phyloP scores from a whole-genome alignment of 208 protist genomes.

The Acanthamoeba sp. region DNA sequence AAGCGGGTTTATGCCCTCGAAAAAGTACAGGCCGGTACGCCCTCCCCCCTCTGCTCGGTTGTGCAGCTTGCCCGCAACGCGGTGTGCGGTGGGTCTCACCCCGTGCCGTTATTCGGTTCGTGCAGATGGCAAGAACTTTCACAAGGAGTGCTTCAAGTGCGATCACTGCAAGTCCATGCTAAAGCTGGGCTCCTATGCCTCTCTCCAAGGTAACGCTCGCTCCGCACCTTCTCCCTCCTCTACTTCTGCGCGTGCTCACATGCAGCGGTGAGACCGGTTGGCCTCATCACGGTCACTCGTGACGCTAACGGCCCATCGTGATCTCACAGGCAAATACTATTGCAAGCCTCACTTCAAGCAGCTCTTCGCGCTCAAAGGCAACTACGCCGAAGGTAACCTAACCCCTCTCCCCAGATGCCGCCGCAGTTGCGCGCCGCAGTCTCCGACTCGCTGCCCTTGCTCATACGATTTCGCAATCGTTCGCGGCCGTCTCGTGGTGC shows the following conservation, averaged over 20 bases:
- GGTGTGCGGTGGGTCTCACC: too few species aligned
- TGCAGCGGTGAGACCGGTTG: not conserved
- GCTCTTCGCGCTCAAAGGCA: constrained; percentile 44
- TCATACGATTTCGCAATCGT: not conserved
- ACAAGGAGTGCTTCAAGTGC: constrained; percentile 69
- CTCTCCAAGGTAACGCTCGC: constrained; percentile 3
- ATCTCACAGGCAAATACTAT: constrained; percentile 49
- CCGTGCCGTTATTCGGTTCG: not conserved
- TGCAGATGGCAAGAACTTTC: constrained; percentile 51
- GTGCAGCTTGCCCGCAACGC: not conserved
- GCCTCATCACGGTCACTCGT: too few species aligned
- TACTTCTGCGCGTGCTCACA: not conserved
- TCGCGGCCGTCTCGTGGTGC: not conserved
- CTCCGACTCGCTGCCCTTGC: too few species aligned
- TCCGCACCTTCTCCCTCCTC: not conserved
- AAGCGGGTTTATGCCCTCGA: constrained; percentile 51
- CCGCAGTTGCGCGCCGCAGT: too few species aligned
- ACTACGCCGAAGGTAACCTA: constrained; percentile 8
- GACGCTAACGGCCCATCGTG: not conserved
- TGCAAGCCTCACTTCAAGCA: constrained; percentile 53
- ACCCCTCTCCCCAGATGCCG: not conserved
- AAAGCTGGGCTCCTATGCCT: constrained; percentile 53
- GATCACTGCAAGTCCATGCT: constrained; percentile 35
- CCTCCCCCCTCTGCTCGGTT: not conserved
- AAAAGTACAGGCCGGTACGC: constrained; percentile 15